Base-by-base conservation (phyloP, 2,329 filamentous ascomycete genomes). In the Fusarium graminum region DNA sequence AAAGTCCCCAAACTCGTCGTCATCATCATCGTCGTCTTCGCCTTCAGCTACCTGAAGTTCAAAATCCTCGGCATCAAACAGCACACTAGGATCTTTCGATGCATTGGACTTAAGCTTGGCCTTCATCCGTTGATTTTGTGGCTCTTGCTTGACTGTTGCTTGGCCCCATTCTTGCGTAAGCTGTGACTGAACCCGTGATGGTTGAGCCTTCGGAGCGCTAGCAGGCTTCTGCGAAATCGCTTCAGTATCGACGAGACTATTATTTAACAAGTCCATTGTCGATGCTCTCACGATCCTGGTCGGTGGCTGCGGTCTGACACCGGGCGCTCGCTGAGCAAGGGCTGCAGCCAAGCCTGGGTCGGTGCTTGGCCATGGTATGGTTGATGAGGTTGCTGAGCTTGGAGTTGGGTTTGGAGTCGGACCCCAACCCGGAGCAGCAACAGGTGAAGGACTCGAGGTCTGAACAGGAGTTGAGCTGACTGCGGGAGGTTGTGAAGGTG, bases 21-120 rank as follows among this genome's bases (percentile, higher is more conserved):
- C 30, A 30, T 85, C 85, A 44, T 84, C 83, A 22, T 85, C 76
- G 9, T 78, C 74, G 9, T 85, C 77, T n/a, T 79, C 78, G 8
- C 79, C 80, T 12, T 79, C 79, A 7, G 72, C 75, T 4, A 71
- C 74, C 32, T 80, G 74, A 14, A 80, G 72, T 52, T 82, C 82
- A 65, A 84, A 85, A 47, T 87, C 83, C 40, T 85, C 83, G 34
- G 85, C 89, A 75, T 92, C 89, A 73, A 92, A 92, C 4, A 92
- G 78, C 5, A 92, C 83, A 65, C 87, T 85, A 3, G 84, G 76
- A 41, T 86, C 78, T 2, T 73, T 63, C 13, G 74, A 59, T 10
- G 59, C 46, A 9, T 71, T 64, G 10, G 53, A 34, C 51, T 67
- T 75, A 25, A 68, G 62, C 44, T 62, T 75, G 8, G 71, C 57